A percentile compares a stretch with the other conserved stretches of the same genome.
These are phyloP conservation scores for Wickerhamomyces canadensis DNA, from an alignment of 805 yeast genomes.

Conservation along the genomic window DNA sequence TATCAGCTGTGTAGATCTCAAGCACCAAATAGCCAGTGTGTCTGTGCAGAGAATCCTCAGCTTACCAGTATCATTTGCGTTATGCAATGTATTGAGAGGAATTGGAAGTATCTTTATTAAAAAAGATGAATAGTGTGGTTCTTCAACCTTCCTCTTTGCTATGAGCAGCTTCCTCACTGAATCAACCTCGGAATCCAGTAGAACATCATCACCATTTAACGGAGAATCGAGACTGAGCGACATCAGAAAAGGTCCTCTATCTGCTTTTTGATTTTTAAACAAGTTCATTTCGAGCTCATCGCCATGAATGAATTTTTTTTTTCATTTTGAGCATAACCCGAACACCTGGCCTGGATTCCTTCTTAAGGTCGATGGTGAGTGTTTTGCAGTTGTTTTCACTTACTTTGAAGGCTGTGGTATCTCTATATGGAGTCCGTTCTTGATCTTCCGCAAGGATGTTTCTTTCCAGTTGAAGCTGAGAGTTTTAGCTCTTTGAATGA, in stretches of 20 bases:
- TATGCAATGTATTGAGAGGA: slow-evolving; percentile 28
- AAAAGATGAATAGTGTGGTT: slow-evolving; percentile 8
- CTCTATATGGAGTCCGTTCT: no score
- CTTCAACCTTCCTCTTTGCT: slow-evolving; percentile 11
- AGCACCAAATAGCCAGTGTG: slow-evolving; percentile 58
- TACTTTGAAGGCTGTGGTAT: no score
- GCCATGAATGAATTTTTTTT: neutral
- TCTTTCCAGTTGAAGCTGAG: no score
- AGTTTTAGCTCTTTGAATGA: no score
- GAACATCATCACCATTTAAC: neutral
- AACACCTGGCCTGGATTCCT: no score
- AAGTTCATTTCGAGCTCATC: neutral
- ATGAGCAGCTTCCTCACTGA: slow-evolving; percentile 13
- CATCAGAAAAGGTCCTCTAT: no score
- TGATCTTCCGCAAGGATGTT: no score
- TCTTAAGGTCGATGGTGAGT: no score
- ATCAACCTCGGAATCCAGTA: neutral
- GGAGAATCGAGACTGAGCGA: no score
- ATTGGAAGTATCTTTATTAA: slow-evolving; percentile 19
- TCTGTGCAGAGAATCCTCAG: slow-evolving; percentile 47
- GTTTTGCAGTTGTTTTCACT: no score
- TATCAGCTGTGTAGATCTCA: slow-evolving; percentile 43
- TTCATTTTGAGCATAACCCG: no score
- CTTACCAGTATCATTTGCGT: slow-evolving; percentile 30
- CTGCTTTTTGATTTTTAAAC: no score